These are phyloP conservation scores for Colletotrichum higginsianum DNA, from an alignment of 2,329 filamentous ascomycete species.

Conservation along the genomic window DNA sequence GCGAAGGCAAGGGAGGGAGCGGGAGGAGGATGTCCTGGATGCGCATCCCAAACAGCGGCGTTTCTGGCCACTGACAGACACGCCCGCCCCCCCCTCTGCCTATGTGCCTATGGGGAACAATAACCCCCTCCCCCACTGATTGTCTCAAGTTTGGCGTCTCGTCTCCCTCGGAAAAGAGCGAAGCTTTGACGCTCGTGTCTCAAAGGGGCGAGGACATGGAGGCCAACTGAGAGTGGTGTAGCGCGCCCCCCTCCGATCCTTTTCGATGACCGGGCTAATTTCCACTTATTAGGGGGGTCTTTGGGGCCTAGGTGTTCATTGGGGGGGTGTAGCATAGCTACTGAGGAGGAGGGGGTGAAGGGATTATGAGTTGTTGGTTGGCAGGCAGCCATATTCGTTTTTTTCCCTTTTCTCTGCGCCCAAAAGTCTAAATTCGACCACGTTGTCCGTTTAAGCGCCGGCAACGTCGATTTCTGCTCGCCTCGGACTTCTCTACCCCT, in stretches of 20 bases:
- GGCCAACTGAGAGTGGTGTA: not conserved
- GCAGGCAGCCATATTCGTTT: slow-evolving; percentile 15
- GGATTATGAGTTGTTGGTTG: too few species aligned
- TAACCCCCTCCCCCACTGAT: not conserved
- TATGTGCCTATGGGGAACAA: not conserved
- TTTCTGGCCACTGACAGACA: not conserved
- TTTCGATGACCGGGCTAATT: slow-evolving; percentile 33
- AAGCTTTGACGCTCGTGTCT: slow-evolving; percentile 26
- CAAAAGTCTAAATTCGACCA: slow-evolving; percentile 22
- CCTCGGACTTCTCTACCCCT: not conserved
- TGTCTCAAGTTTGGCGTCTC: slow-evolving; percentile 17
- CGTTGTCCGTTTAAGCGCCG: not conserved
- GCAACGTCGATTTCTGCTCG: not conserved
- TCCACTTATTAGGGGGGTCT: slow-evolving; percentile 14
- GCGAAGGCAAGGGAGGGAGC: not conserved
- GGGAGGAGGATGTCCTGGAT: not conserved
- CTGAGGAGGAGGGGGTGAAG: too few species aligned
- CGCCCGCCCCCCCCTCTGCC: too few species aligned
- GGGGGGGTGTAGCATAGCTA: not conserved
- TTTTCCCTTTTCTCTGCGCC: not conserved
- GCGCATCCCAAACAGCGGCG: not conserved
- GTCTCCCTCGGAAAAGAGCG: not conserved
- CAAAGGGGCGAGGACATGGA: not conserved
- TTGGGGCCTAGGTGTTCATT: not conserved
- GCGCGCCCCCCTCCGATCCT: slow-evolving; percentile 31